Evolutionary conservation across 805 yeast species (phyloP).

Genomic region (Candida ortonii): DNA sequence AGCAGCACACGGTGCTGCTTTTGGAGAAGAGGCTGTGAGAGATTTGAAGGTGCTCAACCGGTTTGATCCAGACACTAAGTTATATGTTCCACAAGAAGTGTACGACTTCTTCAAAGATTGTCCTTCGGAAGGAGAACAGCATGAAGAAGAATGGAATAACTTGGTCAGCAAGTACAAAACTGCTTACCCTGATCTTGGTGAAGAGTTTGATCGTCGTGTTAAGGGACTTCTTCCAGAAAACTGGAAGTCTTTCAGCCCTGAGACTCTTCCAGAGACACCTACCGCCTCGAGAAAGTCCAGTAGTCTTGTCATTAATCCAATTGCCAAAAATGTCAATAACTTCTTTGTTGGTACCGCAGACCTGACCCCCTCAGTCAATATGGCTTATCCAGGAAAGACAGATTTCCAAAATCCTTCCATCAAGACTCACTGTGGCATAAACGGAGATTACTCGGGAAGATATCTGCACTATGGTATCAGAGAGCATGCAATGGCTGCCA

Average conservation of each 20-base stretch:
- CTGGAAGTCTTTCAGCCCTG: constrained; percentile 80
- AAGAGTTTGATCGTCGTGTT: constrained; percentile 75
- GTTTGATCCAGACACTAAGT: constrained; percentile 78
- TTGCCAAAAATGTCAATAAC: constrained; percentile 58
- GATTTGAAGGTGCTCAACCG: constrained; percentile 82
- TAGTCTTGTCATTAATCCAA: constrained; percentile 68
- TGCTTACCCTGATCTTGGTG: constrained; percentile 73
- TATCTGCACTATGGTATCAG: constrained; percentile 97
- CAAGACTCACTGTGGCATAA: constrained; percentile 39
- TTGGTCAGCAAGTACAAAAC: constrained; percentile 55
- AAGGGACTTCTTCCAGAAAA: constrained; percentile 71
- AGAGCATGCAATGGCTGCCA: constrained; percentile 99
- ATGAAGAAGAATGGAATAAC: constrained; percentile 71
- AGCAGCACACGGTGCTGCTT: constrained; percentile 94
- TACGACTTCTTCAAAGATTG: constrained; percentile 61
- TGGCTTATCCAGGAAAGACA: constrained; percentile 77
- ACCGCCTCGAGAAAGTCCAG: constrained; percentile 93
- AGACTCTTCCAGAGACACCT: constrained; percentile 75
- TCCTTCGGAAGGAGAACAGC: constrained; percentile 57
- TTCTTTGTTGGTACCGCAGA: constrained; percentile 97
- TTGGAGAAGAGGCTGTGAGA: constrained; percentile 85
- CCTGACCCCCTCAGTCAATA: constrained; percentile 85
- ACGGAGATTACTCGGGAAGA: constrained; percentile 85
- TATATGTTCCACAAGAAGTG: constrained; percentile 81
- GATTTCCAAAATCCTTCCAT: constrained; percentile 90